These are phyloP conservation scores for Monilinia vaccinii-corymbosi DNA, from an alignment of 2,329 filamentous ascomycete genomes.

Conservation along the genomic window DNA sequence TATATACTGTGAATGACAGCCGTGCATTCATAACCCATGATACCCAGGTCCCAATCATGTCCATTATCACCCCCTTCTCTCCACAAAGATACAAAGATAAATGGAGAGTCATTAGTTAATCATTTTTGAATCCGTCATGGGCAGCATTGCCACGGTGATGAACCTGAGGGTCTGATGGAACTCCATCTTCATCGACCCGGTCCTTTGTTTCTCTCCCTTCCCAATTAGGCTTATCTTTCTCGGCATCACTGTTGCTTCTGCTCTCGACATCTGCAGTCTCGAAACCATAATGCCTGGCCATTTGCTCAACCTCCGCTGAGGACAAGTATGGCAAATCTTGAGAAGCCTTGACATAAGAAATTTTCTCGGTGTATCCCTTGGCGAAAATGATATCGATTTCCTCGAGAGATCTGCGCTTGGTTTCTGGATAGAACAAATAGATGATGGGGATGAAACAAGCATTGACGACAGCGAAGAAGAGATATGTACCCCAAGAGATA, in stretches of 20 bases:
- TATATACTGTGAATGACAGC: slow-evolving; percentile 2
- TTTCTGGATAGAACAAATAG: slow-evolving; percentile 39
- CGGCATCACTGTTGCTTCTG: slow-evolving; percentile 17
- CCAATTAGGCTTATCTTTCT: not conserved
- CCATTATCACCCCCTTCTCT: not conserved
- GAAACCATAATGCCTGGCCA: slow-evolving; percentile 25
- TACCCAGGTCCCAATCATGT: not conserved
- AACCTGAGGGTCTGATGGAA: not conserved
- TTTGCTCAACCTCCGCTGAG: slow-evolving; percentile 41
- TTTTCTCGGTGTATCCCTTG: slow-evolving; percentile 50
- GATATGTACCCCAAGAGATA: slow-evolving; percentile 31
- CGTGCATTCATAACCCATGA: slow-evolving; percentile 1
- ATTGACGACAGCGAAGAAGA: slow-evolving; percentile 33
- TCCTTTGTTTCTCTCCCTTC: not conserved
- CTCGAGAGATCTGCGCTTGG: slow-evolving; percentile 48
- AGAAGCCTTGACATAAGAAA: slow-evolving; percentile 49
- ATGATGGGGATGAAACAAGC: slow-evolving; percentile 33
- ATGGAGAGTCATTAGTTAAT: not conserved
- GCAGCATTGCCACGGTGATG: slow-evolving; percentile 1
- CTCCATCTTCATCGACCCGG: not conserved
- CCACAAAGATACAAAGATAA: too few species aligned
- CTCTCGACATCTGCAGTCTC: slow-evolving; percentile 24
- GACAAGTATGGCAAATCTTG: slow-evolving; percentile 46
- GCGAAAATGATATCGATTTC: slow-evolving; percentile 62
- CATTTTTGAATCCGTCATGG: slow-evolving; percentile 7